Evolutionary conservation across 2,329 filamentous ascomycete genomes (phyloP).

Genomic region (Verticillium klebahnii): DNA sequence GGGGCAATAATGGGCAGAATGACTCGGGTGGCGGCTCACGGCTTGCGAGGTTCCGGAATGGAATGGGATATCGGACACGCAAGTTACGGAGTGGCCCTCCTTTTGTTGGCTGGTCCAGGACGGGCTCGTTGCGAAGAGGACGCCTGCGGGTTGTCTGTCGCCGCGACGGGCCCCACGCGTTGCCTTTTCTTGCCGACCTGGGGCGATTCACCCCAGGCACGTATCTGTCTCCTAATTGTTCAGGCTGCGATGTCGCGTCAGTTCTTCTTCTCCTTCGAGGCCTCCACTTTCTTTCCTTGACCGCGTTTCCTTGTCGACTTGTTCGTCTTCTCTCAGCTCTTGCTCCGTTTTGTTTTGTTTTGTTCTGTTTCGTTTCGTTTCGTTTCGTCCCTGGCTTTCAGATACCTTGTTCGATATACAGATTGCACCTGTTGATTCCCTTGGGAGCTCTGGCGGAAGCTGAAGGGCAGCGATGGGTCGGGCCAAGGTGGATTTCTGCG

Average conservation of each 20-base stretch:
- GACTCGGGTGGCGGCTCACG: not conserved
- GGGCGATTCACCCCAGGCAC: not conserved
- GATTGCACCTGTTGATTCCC: slow-evolving; percentile 20
- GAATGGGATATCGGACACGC: not conserved
- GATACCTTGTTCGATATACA: slow-evolving; percentile 60
- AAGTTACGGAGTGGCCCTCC: not conserved
- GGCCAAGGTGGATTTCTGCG: not conserved
- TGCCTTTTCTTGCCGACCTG: not conserved
- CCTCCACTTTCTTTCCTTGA: not conserved
- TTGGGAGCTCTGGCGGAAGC: slow-evolving; percentile 1
- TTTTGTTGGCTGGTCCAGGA: not conserved
- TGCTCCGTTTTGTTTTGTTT: slow-evolving; percentile 20
- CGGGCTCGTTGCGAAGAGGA: not conserved
- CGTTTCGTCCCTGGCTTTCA: slow-evolving; percentile 27
- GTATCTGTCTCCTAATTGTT: not conserved
- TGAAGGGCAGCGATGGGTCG: not conserved
- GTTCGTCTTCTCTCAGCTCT: slow-evolving; percentile 6
- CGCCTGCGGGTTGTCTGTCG: not conserved
- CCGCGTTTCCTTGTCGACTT: slow-evolving; percentile 8
- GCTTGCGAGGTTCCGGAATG: not conserved
- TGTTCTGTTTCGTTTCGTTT: slow-evolving; percentile 30
- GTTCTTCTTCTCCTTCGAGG: not conserved
- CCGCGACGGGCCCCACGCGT: not conserved
- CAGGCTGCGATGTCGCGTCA: not conserved
- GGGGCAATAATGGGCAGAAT: not conserved